Percentiles rank a stretch among this genome's conserved stretches.
phyloP scores from a whole-genome alignment of 2,329 filamentous ascomycete genomes.

The Trematosphaeria pertusa region DNA sequence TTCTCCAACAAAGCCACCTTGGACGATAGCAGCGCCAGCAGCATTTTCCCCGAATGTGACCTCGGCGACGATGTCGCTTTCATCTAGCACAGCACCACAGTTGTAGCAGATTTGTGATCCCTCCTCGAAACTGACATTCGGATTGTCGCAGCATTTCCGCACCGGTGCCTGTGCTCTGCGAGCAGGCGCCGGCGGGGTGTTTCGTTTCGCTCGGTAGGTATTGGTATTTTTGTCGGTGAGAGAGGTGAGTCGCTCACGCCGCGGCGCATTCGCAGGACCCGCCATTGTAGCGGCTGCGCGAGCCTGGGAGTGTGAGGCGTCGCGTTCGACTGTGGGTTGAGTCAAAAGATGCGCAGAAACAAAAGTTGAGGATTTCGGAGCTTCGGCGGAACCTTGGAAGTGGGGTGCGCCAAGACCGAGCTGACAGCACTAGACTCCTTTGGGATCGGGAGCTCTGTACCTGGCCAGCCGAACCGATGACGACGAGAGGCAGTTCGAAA shows the following conservation, averaged over 20 bases:
- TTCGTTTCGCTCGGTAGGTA: slow-evolving; percentile 28
- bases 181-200: slow-evolving; percentile 23
- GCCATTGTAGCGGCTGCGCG: slow-evolving; percentile 28
- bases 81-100: slow-evolving; percentile 84
- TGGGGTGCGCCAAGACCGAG: slow-evolving; percentile 1
- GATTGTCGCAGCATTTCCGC: slow-evolving; percentile 36
- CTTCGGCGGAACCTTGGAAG: too few relatives aligned
- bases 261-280: slow-evolving; percentile 19
- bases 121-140: slow-evolving; percentile 32
- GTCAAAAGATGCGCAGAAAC: too few relatives aligned
- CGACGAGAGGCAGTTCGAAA: too few relatives aligned
- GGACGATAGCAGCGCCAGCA: slow-evolving; percentile 84
- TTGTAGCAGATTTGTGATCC: slow-evolving; percentile 65
- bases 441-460: too few relatives aligned
- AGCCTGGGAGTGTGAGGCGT: too few relatives aligned
- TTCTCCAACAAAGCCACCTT: slow-evolving; percentile 86
- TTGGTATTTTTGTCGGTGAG: slow-evolving; percentile 28
- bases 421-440: too few relatives aligned
- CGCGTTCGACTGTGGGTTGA: too few relatives aligned
- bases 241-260: slow-evolving; percentile 30
- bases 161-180: slow-evolving; percentile 12
- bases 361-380: too few relatives aligned
- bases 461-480: too few relatives aligned
- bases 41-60: slow-evolving; percentile 89
- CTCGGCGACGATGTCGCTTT: slow-evolving; percentile 90